These are phyloP conservation scores for Domatiomyces globalis DNA, from an alignment of 2,329 filamentous ascomycete species.

Conservation along the genomic window DNA sequence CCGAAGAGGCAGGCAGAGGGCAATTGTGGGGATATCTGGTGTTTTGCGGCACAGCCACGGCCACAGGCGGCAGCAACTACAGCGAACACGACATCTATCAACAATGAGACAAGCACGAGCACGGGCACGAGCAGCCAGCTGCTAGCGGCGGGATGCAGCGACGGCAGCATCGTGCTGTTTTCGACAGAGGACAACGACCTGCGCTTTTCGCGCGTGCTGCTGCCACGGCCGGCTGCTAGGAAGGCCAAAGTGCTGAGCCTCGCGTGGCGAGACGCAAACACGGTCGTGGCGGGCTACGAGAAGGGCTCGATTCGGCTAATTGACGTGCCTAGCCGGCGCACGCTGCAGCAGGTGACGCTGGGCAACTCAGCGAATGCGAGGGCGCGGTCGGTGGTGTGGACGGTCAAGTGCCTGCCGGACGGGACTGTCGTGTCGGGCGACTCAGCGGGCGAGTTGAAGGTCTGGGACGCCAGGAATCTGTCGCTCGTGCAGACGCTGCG, in stretches of 20 bases:
- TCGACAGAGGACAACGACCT: conserved; percentile 75
- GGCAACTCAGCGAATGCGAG: conserved; percentile 56
- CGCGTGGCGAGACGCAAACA: conserved; percentile 70
- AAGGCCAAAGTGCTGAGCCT: conserved; percentile 83
- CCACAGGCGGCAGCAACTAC: conserved; percentile 27
- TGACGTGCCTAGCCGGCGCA: conserved; percentile 63
- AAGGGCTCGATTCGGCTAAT: conserved; percentile 89
- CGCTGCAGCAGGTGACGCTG: conserved; percentile 70
- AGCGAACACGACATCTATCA: conserved; percentile 13
- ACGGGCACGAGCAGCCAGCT: conserved; percentile 32
- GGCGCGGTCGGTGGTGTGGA: conserved; percentile 56
- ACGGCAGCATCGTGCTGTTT: conserved; percentile 77
- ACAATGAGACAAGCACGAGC: not conserved
- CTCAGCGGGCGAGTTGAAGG: conserved; percentile 80
- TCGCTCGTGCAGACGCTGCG: conserved; percentile 75
- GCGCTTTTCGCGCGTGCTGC: conserved; percentile 61
- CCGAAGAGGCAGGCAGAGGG: conserved; percentile 74
- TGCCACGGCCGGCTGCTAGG: conserved; percentile 58
- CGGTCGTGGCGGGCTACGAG: conserved; percentile 81
- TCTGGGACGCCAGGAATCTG: conserved; percentile 89
- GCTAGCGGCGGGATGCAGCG: conserved; percentile 76
- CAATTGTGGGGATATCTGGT: conserved; percentile 95
- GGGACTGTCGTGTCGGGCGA: conserved; percentile 91
- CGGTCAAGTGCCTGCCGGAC: conserved; percentile 71
- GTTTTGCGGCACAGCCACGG: conserved; percentile 71